Conservation (phyloP, 164 flowering plant species). For the Berberis thunbergii region DNA sequence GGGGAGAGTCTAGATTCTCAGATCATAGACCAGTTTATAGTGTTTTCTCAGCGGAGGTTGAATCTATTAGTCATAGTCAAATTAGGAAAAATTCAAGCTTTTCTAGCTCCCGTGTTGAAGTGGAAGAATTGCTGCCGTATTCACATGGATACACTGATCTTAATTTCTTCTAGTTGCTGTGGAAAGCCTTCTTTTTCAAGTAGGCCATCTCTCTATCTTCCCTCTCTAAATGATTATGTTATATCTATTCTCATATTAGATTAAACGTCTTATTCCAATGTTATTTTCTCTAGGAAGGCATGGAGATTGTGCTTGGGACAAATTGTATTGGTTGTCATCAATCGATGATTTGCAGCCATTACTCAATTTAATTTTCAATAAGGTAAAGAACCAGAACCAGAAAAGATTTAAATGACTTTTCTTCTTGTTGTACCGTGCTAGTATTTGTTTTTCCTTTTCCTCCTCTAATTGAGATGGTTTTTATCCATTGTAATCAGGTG, state of each 20-base stretch:
- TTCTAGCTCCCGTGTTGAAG: constrained; percentile 62
- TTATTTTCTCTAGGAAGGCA: not conserved
- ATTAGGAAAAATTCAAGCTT: constrained; percentile 58
- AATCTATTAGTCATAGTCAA: constrained; percentile 40
- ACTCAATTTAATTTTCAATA: not conserved
- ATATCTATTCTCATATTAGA: not conserved
- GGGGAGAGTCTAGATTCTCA: constrained; percentile 80
- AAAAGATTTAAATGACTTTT: not conserved
- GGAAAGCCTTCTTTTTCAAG: not conserved
- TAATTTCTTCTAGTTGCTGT: constrained; percentile 29
- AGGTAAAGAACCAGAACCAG: not conserved
- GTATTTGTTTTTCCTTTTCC: too few species aligned
- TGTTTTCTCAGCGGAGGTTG: constrained; percentile 67
- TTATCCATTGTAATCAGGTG: not conserved
- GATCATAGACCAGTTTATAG: constrained; percentile 89
- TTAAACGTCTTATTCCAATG: not conserved
- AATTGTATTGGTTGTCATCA: not conserved
- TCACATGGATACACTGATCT: constrained; percentile 47
- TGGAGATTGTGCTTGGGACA: not conserved
- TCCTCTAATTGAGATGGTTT: too few species aligned
- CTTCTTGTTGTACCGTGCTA: too few species aligned
- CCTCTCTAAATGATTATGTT: not conserved
- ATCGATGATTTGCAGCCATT: not conserved
- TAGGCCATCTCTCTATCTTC: not conserved
- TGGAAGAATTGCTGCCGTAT: constrained; percentile 73